phyloP scores from a whole-genome alignment of 2,329 filamentous ascomycete species.

The Onygena corvina region DNA sequence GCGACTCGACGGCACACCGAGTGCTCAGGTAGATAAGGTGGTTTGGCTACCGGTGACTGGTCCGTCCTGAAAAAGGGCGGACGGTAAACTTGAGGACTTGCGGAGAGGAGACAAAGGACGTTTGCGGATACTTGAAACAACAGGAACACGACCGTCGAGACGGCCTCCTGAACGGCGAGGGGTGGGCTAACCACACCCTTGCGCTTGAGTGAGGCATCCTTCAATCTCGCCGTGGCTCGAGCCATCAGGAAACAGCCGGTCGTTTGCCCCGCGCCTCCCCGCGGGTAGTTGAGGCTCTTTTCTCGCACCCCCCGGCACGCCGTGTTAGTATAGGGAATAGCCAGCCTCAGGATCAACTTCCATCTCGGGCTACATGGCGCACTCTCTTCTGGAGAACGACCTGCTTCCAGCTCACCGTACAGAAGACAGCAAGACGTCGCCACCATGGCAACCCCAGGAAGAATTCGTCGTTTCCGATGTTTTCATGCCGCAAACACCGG shows the following conservation, averaged over 20 bases:
- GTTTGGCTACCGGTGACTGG: conserved; percentile 38
- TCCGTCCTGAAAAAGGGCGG: conserved; percentile 43
- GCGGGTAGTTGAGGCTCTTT: background rate
- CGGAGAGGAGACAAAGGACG: background rate
- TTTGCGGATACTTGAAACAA: conserved; percentile 3
- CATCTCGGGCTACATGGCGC: conserved; percentile 2
- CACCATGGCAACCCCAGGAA: conserved; percentile 13
- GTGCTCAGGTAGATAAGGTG: conserved; percentile 25
- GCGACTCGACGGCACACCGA: conserved; percentile 13
- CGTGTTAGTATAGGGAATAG: background rate
- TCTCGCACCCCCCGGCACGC: background rate
- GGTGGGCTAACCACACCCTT: no score
- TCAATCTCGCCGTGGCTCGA: background rate
- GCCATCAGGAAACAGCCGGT: background rate
- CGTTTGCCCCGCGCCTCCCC: no score
- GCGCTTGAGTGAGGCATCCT: background rate
- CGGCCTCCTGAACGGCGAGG: no score
- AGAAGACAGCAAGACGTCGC: conserved; percentile 7
- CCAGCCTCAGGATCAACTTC: background rate
- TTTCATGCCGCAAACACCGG: conserved; percentile 15
- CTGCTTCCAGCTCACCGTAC: conserved; percentile 7
- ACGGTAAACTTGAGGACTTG: conserved; percentile 32
- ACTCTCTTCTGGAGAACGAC: conserved; percentile 9
- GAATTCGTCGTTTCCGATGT: conserved; percentile 17
- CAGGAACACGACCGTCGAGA: background rate